Evolutionary conservation across 1,284 basidiomycete species (phyloP).

Genomic region (Trichosporon asahii): DNA sequence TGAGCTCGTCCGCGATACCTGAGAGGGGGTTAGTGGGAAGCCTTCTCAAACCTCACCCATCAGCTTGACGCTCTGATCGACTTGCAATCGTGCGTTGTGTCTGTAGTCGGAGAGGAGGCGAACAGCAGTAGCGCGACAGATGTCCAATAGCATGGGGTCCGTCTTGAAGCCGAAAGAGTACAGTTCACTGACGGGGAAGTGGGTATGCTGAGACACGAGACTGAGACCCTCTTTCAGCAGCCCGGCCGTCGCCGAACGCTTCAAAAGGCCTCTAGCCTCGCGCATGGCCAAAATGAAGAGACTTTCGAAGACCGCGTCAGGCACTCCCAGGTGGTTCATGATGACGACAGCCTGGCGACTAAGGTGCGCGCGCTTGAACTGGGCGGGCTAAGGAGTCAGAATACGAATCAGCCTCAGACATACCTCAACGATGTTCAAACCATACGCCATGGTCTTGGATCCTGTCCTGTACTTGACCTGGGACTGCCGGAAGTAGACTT

Average conservation of each 20-base stretch:
- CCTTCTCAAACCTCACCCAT: slow-evolving; percentile 21
- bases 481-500: slow-evolving; percentile 27
- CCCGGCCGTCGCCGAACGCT: slow-evolving; percentile 15
- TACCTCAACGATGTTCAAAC: slow-evolving; percentile 25
- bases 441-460: slow-evolving; percentile 19
- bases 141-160: slow-evolving; percentile 30
- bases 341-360: slow-evolving; percentile 34
- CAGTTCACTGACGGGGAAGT: slow-evolving; percentile 30
- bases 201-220: not conserved
- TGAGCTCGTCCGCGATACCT: slow-evolving; percentile 35
- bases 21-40: not conserved
- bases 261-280: slow-evolving; percentile 17
- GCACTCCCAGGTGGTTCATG: slow-evolving; percentile 28
- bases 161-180: slow-evolving; percentile 25
- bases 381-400: slow-evolving; percentile 22
- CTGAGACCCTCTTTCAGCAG: slow-evolving; percentile 13
- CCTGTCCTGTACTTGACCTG: slow-evolving; percentile 30
- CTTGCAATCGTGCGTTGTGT: slow-evolving; percentile 30
- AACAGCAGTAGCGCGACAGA: slow-evolving; percentile 24
- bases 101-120: slow-evolving; percentile 27
- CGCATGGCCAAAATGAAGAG: slow-evolving; percentile 22
- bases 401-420: not conserved
- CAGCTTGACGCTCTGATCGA: slow-evolving; percentile 29
- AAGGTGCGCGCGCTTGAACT: slow-evolving; percentile 28
- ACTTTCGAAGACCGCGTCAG: slow-evolving; percentile 17